A percentile compares a stretch with the other conserved stretches of the same genome.
Evolutionary conservation across 345 rosid species (phyloP).

Genomic region (Acer campestre): DNA sequence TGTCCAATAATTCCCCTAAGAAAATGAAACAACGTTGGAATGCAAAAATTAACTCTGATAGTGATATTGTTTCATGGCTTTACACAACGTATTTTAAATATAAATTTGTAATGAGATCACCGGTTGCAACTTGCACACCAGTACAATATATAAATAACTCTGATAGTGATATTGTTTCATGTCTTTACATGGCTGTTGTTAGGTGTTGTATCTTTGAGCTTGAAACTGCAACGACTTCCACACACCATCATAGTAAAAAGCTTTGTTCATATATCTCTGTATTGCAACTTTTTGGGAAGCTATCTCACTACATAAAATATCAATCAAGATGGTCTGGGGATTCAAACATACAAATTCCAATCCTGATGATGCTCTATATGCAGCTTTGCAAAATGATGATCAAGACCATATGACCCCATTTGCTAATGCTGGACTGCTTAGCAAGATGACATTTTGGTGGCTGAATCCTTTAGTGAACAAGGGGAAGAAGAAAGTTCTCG

Average conservation of each 20-base stretch:
- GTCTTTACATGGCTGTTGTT: conserved; percentile 42
- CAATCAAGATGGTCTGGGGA: conserved; percentile 23
- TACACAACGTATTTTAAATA: too few relatives aligned
- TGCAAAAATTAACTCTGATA: too few relatives aligned
- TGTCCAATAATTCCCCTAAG: too few relatives aligned
- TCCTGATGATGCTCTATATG: conserved; percentile 25
- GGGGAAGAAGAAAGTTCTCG: conserved; percentile 45
- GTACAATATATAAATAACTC: too few relatives aligned
- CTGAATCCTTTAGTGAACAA: conserved; percentile 50
- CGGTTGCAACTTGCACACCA: too few relatives aligned
- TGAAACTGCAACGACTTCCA: conserved; percentile 20
- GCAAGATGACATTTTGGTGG: conserved; percentile 59
- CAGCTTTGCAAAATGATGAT: conserved; percentile 31
- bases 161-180: conserved; percentile 21
- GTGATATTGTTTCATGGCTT: too few relatives aligned
- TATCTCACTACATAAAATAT: conserved; percentile 7
- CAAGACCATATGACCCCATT: conserved; percentile 39
- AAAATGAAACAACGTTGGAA: too few relatives aligned
- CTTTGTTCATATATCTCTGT: conserved; percentile 33
- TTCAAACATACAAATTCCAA: neutral
- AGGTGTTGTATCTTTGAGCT: conserved; percentile 17
- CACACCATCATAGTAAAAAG: conserved; percentile 7
- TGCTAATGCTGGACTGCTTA: conserved; percentile 43
- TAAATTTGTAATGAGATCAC: too few relatives aligned
- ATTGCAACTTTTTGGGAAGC: conserved; percentile 31